Evolutionary conservation across 2,329 filamentous ascomycete genomes (phyloP), one percentile per base, ranked within the genome.

Genomic region (Pseudopyrenochaeta lycopersici): DNA sequence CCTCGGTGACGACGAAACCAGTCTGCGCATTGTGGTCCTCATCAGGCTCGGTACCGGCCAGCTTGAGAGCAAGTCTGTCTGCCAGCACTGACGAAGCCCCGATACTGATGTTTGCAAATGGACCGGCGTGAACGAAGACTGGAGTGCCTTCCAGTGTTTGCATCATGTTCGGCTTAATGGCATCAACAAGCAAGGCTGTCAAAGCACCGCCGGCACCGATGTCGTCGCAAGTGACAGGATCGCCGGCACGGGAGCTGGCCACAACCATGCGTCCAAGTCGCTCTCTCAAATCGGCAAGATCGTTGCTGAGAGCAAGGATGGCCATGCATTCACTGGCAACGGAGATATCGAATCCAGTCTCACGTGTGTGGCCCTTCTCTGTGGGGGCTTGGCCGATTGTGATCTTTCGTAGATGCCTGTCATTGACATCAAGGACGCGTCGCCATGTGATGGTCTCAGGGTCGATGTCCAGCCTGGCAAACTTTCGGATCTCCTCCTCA

Each of bases 131-230:
- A 12, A 99, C 95, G 72, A 99, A 96, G 2, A 98, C 95, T 0
- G 95, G 95, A 7, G 95, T 99, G 23, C 95, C 95, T 76, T 99
- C 95, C 47, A 99, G 82, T 27, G 92, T 97, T 78, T 99, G 95
- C 95, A 99, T 98, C 61, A 99, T 82, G 80, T 97, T 99, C 54
- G 95, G 95, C 84, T 99, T 99, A 80, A 98, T 96, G 51, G 95
- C 93, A 77, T 99, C 95, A 80, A 90, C 95, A 91, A 99, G 97
- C 68, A 99, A 83, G 27, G 93, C 94, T 38, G 95, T 92, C 62
- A 99, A 82, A 45, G 95, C 95, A 67, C 95, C 95, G 49, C 93
- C 93, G 17, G 89, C 91, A 64, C 95, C 95, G 68, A 99, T 87
- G 72, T 99, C 95, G 72, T 99, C 95, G 71, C 92, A 97, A 54